These are phyloP conservation scores for Colletotrichum tropicicola DNA, from an alignment of 2,329 filamentous ascomycete genomes.

Conservation along the genomic window DNA sequence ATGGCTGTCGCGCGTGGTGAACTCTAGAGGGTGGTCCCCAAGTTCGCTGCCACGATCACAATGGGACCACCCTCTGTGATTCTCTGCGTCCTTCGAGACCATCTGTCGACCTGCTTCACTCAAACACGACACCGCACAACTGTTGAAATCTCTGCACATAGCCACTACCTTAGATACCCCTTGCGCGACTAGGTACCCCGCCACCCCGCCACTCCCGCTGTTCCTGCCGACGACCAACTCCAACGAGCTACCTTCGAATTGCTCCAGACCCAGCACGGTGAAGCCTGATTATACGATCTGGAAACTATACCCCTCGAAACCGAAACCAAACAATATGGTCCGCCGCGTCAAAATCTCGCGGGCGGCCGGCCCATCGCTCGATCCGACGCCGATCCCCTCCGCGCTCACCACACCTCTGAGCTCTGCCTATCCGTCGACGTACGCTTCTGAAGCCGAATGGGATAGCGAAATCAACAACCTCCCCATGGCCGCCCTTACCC, in stretches of 20 bases:
- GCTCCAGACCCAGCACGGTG: too few species aligned
- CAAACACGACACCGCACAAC: neutral
- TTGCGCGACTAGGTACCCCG: conserved; percentile 11
- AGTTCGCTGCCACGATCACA: conserved; percentile 51
- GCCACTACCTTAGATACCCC: conserved; percentile 6
- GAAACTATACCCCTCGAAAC: too few species aligned
- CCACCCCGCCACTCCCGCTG: conserved; percentile 17
- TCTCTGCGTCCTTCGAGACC: conserved; percentile 42
- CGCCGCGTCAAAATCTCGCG: conserved; percentile 43
- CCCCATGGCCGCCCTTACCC: conserved; percentile 52
- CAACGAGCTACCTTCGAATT: neutral
- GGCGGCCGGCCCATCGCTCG: conserved; percentile 32
- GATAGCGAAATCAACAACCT: conserved; percentile 52
- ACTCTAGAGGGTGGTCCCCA: conserved; percentile 63
- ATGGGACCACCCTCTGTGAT: conserved; percentile 67
- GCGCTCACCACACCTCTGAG: conserved; percentile 44
- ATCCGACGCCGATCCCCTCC: conserved; percentile 36
- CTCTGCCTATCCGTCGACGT: conserved; percentile 47
- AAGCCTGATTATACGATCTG: too few species aligned
- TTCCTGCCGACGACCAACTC: neutral
- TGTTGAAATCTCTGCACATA: conserved; percentile 28
- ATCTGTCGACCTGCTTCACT: conserved; percentile 9
- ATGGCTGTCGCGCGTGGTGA: conserved; percentile 50
- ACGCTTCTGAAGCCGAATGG: conserved; percentile 47
- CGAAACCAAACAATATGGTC: conserved; percentile 28